Percentiles rank a stretch among this genome's conserved stretches.
phyloP scores from a whole-genome alignment of 495 filamentous ascomycete species.

The Neurospora sp. region DNA sequence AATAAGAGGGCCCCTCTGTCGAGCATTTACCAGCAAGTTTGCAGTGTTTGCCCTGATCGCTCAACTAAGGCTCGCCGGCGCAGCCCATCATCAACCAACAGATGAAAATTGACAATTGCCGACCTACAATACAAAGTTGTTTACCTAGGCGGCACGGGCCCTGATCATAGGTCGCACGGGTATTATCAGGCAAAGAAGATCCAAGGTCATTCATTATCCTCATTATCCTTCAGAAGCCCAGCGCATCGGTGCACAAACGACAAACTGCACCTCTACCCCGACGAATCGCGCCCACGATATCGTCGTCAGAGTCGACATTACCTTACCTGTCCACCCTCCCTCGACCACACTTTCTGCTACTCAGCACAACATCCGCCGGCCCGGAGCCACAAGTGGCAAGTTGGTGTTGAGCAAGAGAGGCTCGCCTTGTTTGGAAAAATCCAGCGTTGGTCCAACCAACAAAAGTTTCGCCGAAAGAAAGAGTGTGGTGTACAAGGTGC shows the following conservation, averaged over 20 bases:
- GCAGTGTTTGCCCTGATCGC: not conserved
- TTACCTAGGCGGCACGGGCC: conserved; percentile 2
- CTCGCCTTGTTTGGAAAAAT: conserved; percentile 3
- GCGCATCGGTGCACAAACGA: not conserved
- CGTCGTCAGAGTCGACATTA: not conserved
- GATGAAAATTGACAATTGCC: not conserved
- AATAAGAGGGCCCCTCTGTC: not conserved
- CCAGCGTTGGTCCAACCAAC: not conserved
- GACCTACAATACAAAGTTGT: conserved; percentile 2
- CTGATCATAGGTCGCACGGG: not conserved
- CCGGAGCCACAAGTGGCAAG: not conserved
- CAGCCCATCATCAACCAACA: not conserved
- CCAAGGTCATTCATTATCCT: conserved; percentile 3
- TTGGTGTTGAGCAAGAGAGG: not conserved
- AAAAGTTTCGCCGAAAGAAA: conserved; percentile 1
- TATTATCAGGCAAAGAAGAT: not conserved
- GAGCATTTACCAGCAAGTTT: not conserved
- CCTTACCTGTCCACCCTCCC: not conserved
- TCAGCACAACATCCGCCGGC: conserved; percentile 8
- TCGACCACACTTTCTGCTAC: not conserved
- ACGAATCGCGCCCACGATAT: not conserved
- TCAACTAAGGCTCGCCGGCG: not conserved
- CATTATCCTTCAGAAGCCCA: not conserved
- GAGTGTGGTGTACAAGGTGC: not conserved
- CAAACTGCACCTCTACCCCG: not conserved